Conservation (phyloP, 2,329 filamentous ascomycete genomes). For the Clarireedia paspali region DNA sequence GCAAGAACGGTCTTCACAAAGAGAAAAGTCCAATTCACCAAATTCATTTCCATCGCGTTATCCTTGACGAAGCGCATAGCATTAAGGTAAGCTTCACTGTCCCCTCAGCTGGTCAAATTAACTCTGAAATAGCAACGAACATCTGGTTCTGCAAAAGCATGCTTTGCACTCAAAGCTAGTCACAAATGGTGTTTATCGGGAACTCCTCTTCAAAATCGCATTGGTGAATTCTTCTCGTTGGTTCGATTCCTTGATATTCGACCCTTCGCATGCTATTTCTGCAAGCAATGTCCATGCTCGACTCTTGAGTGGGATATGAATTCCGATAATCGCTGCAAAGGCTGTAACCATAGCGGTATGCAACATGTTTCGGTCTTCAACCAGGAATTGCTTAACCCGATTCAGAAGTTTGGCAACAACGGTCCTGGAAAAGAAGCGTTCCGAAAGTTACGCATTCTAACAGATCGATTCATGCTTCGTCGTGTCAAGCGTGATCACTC, state of each 20-base stretch:
- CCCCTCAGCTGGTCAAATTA: neutral
- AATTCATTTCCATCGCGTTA: slow-evolving; percentile 81
- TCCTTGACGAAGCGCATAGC: slow-evolving; percentile 91
- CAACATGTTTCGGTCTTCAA: slow-evolving; percentile 76
- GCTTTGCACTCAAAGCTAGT: slow-evolving; percentile 78
- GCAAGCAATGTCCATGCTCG: slow-evolving; percentile 76
- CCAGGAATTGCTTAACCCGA: slow-evolving; percentile 86
- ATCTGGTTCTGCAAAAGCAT: slow-evolving; percentile 89
- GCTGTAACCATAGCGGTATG: slow-evolving; percentile 53
- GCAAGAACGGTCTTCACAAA: slow-evolving; percentile 72
- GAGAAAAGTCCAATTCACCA: slow-evolving; percentile 74
- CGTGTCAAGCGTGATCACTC: slow-evolving; percentile 92
- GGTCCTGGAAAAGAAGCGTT: slow-evolving; percentile 64
- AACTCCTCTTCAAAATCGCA: slow-evolving; percentile 92
- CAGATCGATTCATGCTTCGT: slow-evolving; percentile 89
- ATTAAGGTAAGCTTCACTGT: slow-evolving; percentile 57
- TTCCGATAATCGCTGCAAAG: slow-evolving; percentile 59
- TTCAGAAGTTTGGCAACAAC: slow-evolving; percentile 52
- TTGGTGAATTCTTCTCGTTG: slow-evolving; percentile 93
- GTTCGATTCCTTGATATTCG: slow-evolving; percentile 83
- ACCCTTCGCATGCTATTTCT: slow-evolving; percentile 91
- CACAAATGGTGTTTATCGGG: slow-evolving; percentile 97
- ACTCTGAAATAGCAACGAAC: slow-evolving; percentile 52
- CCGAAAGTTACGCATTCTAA: slow-evolving; percentile 76
- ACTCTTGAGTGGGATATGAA: slow-evolving; percentile 78